Percentiles rank a stretch among this genome's conserved stretches.
These are phyloP conservation scores for Ambrosiella cleistominuta DNA, from an alignment of 2,329 filamentous ascomycete species.

Conservation along the genomic window DNA sequence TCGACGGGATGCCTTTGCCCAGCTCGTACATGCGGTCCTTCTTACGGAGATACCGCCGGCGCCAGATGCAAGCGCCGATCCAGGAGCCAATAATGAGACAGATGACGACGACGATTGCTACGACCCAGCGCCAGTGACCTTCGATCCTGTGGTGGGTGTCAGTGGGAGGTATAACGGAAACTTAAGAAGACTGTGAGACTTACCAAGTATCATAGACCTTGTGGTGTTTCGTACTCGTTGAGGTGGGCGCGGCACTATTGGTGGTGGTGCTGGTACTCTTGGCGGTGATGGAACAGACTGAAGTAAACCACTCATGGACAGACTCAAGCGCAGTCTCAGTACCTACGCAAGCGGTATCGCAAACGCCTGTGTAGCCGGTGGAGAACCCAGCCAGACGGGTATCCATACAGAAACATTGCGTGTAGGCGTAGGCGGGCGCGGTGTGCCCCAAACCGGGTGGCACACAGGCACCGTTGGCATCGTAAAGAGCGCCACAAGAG, in stretches of 20 bases:
- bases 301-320: constrained; percentile 54
- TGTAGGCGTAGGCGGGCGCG: constrained; percentile 35
- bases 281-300: constrained; percentile 36
- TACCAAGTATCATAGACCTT: constrained; percentile 10
- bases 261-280: constrained; percentile 14
- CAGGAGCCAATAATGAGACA: constrained; percentile 51
- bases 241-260: constrained; percentile 9
- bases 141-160: constrained; percentile 35
- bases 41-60: constrained; percentile 55
- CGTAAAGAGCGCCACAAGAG: constrained; percentile 41
- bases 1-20: constrained; percentile 23
- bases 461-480: constrained; percentile 56
- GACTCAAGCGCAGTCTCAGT: constrained; percentile 29
- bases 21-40: constrained; percentile 40
- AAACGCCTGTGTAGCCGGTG: constrained; percentile 39
- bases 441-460: constrained; percentile 27
- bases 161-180: neutral
- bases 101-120: constrained; percentile 61
- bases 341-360: constrained; percentile 36
- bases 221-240: neutral
- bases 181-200: neutral
- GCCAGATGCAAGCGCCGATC: constrained; percentile 50
- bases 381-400: constrained; percentile 40
- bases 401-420: constrained; percentile 58
- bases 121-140: constrained; percentile 61